phyloP scores from a whole-genome alignment of 2,329 filamentous ascomycete genomes.

The Achaetomium macrosporum region DNA sequence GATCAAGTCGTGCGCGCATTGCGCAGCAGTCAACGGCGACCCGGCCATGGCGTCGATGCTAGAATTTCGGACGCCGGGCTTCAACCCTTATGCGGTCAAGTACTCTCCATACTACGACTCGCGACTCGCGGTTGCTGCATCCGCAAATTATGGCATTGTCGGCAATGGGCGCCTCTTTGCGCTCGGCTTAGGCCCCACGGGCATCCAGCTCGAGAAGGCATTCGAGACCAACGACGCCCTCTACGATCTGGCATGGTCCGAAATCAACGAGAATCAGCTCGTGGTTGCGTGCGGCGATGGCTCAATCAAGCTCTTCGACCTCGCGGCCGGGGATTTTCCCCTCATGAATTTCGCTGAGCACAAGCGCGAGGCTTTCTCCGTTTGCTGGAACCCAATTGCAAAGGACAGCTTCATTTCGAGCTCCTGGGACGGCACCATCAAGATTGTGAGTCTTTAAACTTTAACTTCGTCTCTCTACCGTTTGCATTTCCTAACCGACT shows the following conservation, averaged over 20 bases:
- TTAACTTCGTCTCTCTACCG: background rate
- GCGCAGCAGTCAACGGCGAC: slow-evolving; percentile 1
- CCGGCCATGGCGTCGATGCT: slow-evolving; percentile 60
- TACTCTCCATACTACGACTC: slow-evolving; percentile 99
- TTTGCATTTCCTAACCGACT: background rate
- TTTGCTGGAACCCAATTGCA: slow-evolving; percentile 84
- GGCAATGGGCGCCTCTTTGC: slow-evolving; percentile 90
- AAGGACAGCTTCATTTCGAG: slow-evolving; percentile 89
- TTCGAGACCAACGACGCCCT: slow-evolving; percentile 97
- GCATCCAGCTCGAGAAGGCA: slow-evolving; percentile 80
- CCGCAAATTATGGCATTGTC: slow-evolving; percentile 95
- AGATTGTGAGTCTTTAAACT: slow-evolving; percentile 53
- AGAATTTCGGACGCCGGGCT: slow-evolving; percentile 88
- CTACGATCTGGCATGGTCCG: slow-evolving; percentile 92
- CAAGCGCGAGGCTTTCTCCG: slow-evolving; percentile 85
- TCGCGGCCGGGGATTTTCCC: slow-evolving; percentile 73
- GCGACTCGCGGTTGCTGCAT: slow-evolving; percentile 79
- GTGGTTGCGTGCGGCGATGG: slow-evolving; percentile 87
- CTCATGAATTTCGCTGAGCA: slow-evolving; percentile 92
- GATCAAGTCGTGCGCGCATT: background rate
- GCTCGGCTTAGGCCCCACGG: slow-evolving; percentile 73
- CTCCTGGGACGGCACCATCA: slow-evolving; percentile 94
- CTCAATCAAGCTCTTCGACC: slow-evolving; percentile 89
- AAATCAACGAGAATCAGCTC: slow-evolving; percentile 92
- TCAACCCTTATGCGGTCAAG: slow-evolving; percentile 93